Evolutionary conservation across 108 stramenopile genomes (phyloP).

Genomic region (Stephanodiscus triporus): DNA sequence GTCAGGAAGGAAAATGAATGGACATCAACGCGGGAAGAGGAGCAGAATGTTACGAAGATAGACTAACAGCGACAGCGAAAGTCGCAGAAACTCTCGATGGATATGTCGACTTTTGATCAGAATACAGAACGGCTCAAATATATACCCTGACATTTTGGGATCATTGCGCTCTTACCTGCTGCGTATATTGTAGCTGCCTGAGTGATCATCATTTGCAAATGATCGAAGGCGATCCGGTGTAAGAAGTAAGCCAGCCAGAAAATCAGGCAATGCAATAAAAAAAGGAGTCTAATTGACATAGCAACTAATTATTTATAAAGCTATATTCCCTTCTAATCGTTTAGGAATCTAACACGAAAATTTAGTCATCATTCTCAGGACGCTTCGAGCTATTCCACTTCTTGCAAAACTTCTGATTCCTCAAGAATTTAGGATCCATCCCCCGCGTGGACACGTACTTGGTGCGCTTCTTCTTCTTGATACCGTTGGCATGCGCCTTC

Average conservation of each 20-base stretch:
- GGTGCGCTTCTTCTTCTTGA: slow-evolving; percentile 88
- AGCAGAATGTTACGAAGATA: not conserved
- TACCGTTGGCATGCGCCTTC: slow-evolving; percentile 93
- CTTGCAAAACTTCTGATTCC: slow-evolving; percentile 93
- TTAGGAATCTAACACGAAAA: not conserved
- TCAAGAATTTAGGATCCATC: slow-evolving; percentile 93
- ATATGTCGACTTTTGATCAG: too few species aligned
- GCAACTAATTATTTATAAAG: too few species aligned
- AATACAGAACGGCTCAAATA: too few species aligned
- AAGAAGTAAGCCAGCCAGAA: too few species aligned
- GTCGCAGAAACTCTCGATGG: not conserved
- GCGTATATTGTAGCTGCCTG: too few species aligned
- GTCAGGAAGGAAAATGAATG: not conserved
- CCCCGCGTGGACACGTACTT: slow-evolving; percentile 81
- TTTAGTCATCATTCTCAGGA: slow-evolving; percentile 64
- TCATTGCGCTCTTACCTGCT: too few species aligned
- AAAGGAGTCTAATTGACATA: too few species aligned
- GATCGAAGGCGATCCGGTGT: too few species aligned
- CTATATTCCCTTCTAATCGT: too few species aligned
- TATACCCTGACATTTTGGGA: too few species aligned
- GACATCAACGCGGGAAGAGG: not conserved
- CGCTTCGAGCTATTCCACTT: slow-evolving; percentile 90
- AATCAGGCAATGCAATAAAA: too few species aligned
- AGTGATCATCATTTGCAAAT: too few species aligned
- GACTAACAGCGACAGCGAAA: not conserved